Evolutionary conservation across 805 yeast species (phyloP).

Genomic region (Yamadazyma akitaensis): DNA sequence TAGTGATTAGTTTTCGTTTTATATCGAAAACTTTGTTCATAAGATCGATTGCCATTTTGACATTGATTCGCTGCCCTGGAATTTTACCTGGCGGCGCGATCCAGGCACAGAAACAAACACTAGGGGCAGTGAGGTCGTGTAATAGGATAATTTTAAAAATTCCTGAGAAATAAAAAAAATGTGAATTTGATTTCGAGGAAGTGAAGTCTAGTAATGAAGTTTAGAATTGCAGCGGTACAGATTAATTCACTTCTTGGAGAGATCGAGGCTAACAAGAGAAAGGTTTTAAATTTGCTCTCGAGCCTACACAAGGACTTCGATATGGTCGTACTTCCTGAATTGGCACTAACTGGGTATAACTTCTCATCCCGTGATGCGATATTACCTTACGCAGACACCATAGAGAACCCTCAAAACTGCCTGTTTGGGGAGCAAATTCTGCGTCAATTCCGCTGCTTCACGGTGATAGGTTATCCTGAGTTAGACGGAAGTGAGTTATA

Average conservation of each 20-base stretch:
- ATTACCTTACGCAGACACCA: conserved; percentile 55
- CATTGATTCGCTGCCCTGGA: conserved; percentile 1
- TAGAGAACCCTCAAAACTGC: conserved; percentile 44
- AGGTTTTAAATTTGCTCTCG: conserved; percentile 42
- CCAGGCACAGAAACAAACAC: not conserved
- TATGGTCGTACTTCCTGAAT: conserved; percentile 75
- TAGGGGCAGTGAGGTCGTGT: not conserved
- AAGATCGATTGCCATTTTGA: conserved; percentile 2
- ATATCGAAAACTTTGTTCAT: not conserved
- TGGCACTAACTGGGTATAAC: conserved; percentile 82
- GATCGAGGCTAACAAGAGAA: conserved; percentile 48
- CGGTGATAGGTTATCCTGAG: conserved; percentile 85
- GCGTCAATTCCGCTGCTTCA: conserved; percentile 50
- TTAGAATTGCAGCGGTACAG: conserved; percentile 65
- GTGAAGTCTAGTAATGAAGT: conserved; percentile 31
- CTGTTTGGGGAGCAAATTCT: conserved; percentile 59
- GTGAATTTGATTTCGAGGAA: not conserved
- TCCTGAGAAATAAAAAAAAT: too few species aligned
- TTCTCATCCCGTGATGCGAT: conserved; percentile 49
- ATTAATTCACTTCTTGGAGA: conserved; percentile 63
- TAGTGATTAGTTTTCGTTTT: not conserved
- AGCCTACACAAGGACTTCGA: conserved; percentile 35
- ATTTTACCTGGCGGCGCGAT: not conserved
- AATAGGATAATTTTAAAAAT: not conserved
- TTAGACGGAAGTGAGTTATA: conserved; percentile 37